These are phyloP conservation scores for Ogataea neopini DNA, from an alignment of 805 yeast species.

Conservation along the genomic window DNA sequence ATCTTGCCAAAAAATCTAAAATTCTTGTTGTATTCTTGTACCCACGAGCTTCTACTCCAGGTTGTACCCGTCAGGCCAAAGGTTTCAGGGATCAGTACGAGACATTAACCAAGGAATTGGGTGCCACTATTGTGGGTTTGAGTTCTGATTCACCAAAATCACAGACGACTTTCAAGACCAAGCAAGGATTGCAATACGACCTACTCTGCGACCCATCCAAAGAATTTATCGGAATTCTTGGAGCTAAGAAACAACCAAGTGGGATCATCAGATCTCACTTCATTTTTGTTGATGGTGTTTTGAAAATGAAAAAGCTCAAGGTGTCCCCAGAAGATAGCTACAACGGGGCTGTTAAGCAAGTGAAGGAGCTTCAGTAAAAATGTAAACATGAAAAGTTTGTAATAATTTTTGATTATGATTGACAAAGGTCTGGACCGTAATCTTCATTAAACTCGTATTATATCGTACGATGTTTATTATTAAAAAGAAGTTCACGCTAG, in stretches of 20 bases:
- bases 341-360: slow-evolving; percentile 57
- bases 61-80: slow-evolving; percentile 93
- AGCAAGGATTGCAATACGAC: slow-evolving; percentile 71
- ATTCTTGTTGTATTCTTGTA: slow-evolving; percentile 68
- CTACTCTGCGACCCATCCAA: slow-evolving; percentile 75
- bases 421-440: not conserved
- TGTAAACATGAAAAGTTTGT: not conserved
- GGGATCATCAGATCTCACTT: slow-evolving; percentile 91
- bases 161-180: slow-evolving; percentile 72
- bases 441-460: not conserved
- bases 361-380: slow-evolving; percentile 39
- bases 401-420: not conserved
- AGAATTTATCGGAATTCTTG: slow-evolving; percentile 68
- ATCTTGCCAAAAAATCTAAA: slow-evolving; percentile 34
- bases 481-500: no score
- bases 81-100: slow-evolving; percentile 75
- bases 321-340: slow-evolving; percentile 64
- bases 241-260: slow-evolving; percentile 75
- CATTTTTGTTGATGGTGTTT: slow-evolving; percentile 78
- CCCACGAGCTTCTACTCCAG: slow-evolving; percentile 93
- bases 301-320: slow-evolving; percentile 52
- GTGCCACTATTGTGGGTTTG: slow-evolving; percentile 71
- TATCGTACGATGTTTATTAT: not conserved
- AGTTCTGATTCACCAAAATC: slow-evolving; percentile 81
- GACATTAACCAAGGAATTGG: slow-evolving; percentile 43